These are phyloP conservation scores for Mycosarcoma maydis DNA, from an alignment of 1,284 basidiomycete species.

Conservation along the genomic window DNA sequence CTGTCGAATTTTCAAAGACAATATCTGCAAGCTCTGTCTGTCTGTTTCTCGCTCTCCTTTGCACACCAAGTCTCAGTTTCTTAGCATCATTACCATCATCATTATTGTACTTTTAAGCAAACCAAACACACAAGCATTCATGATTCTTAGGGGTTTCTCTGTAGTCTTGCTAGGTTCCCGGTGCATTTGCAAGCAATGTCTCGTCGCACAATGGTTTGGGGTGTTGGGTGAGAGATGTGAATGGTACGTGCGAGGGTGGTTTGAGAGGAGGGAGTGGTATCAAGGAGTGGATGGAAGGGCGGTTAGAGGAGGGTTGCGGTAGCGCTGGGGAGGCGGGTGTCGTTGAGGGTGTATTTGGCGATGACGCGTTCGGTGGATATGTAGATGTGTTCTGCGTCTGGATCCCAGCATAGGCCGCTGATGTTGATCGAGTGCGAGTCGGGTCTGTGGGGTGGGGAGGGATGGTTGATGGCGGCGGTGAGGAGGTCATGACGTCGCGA, in stretches of 20 bases:
- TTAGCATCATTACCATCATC: background rate
- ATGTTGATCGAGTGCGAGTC: conserved; percentile 30
- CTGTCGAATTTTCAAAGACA: background rate
- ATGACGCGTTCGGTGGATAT: conserved; percentile 40
- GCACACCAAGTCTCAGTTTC: background rate
- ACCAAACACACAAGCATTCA: background rate
- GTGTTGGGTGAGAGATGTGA: background rate
- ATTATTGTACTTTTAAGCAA: conserved; percentile 10
- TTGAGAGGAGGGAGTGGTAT: too few species aligned
- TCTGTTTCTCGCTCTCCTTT: background rate
- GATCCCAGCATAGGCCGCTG: conserved; percentile 53
- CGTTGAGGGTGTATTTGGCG: conserved; percentile 33
- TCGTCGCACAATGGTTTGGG: too few species aligned
- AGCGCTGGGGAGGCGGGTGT: conserved; percentile 11
- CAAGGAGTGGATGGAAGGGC: too few species aligned
- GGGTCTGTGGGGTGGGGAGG: background rate
- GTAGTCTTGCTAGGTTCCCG: conserved; percentile 2
- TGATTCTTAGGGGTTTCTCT: background rate
- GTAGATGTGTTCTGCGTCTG: conserved; percentile 43
- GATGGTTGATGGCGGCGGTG: conserved; percentile 1
- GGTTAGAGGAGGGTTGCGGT: conserved; percentile 14
- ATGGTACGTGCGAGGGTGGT: background rate
- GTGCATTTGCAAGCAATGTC: background rate
- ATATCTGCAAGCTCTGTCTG: background rate
- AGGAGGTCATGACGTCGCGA: conserved; percentile 6